Evolutionary conservation across 2,329 filamentous ascomycete genomes (phyloP), one percentile per base, ranked within the genome.

Genomic region (Fonsecaea pugnacius): DNA sequence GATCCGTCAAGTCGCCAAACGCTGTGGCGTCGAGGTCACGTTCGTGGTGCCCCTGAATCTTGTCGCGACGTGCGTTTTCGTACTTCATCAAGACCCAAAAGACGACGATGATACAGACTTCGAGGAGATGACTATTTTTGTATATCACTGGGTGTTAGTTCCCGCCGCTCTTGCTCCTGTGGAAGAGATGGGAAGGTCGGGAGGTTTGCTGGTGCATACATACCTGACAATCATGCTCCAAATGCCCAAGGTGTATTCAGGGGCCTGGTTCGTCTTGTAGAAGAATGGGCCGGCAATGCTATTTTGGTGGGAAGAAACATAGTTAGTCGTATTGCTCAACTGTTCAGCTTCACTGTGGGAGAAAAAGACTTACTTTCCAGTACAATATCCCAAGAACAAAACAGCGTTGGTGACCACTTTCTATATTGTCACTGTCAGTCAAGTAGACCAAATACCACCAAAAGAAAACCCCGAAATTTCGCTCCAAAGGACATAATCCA

Each of bases 401-500:
- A 86, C 81, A 1, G 83, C 85, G 24, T 86, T 87, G n/a, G 85
- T 85, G 30, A 87, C 83, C 52, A 88, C 85, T 71, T 89, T 60
- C 58, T 53, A 14, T 3, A 36, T 53, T 53, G 27, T 18, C 14
- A 14, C 16, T 53, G 33, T 53, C 12, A 53, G 16, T 18, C 24
- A 36, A 10, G 9, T 10, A 33, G 30, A 2, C 43, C 21, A 14
- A 27, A 24, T 27, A 48, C 24, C 6, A 10, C 10, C 10, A 24
- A 43, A 18, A 46, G 38, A 18, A 36, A n/a, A n/a, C n/a, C 8
- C 12, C 33, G 14, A 40, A n/a, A 16, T 7, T n/a, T 18, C 6
- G 4, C 6, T 12, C 5, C 6, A 46, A 4, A 9, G 40, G n/a
- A 21, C 24, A 32, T 18, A 14, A 32, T 16, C 4, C 27, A 24